Conservation (phyloP, 2,329 filamentous ascomycete genomes). For the Claviceps sp. region DNA sequence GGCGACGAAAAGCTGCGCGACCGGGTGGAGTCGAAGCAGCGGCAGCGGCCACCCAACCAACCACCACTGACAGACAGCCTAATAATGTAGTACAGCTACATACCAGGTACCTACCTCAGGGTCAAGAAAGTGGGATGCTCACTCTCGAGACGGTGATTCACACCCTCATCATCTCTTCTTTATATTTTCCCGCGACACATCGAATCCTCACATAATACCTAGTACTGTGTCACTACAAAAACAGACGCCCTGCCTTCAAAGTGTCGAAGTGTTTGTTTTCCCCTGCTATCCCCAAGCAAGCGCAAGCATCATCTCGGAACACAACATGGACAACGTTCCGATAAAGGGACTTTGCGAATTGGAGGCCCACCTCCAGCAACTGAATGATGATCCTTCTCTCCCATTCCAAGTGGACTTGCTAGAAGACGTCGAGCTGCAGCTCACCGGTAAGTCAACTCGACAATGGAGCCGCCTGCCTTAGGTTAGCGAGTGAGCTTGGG, state of each 20-base stretch:
- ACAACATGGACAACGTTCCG: slow-evolving; percentile 28
- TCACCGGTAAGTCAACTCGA: slow-evolving; percentile 29
- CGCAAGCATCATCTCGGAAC: slow-evolving; percentile 21
- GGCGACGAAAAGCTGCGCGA: not conserved
- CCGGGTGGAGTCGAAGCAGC: not conserved
- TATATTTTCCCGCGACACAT: not conserved
- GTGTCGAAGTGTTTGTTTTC: not conserved
- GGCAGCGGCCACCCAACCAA: no score
- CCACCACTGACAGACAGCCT: no score
- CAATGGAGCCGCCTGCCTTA: not conserved
- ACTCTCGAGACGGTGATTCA: not conserved
- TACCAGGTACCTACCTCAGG: no score
- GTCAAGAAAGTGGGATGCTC: no score
- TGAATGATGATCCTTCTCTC: slow-evolving; percentile 30
- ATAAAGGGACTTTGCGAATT: slow-evolving; percentile 41
- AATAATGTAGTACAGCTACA: no score
- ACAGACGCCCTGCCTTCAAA: not conserved
- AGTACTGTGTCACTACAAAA: not conserved
- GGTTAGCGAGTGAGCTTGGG: not conserved
- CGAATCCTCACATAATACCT: not conserved
- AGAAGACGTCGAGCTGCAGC: slow-evolving; percentile 45
- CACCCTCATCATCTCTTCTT: not conserved
- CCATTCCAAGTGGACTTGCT: slow-evolving; percentile 37
- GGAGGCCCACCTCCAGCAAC: slow-evolving; percentile 36
- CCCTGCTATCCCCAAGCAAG: slow-evolving; percentile 12